Evolutionary conservation across 2,329 filamentous ascomycete genomes (phyloP).

Genomic region (Pseudogymnoascus verrucosus): DNA sequence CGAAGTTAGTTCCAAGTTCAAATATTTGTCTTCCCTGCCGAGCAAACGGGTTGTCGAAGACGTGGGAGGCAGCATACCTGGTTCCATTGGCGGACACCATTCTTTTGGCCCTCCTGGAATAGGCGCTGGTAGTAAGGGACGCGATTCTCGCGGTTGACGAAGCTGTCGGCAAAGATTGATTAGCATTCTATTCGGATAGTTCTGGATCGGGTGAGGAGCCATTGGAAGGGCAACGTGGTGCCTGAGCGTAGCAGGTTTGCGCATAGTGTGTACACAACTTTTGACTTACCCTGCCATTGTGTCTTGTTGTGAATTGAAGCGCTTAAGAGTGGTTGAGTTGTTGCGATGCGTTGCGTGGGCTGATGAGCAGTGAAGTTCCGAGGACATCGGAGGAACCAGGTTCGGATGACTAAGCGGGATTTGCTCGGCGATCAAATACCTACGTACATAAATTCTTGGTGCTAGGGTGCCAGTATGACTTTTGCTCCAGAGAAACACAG

Average conservation of each 20-base stretch:
- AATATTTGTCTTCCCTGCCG: constrained; percentile 9
- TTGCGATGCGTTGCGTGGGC: constrained; percentile 9
- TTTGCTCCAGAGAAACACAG: neutral
- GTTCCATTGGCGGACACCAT: constrained; percentile 64
- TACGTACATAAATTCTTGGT: constrained; percentile 7
- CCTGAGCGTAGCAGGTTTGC: neutral
- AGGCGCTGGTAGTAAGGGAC: constrained; percentile 67
- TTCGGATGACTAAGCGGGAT: constrained; percentile 1
- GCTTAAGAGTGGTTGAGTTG: constrained; percentile 10
- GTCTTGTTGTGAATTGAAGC: constrained; percentile 15
- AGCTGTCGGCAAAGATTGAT: constrained; percentile 22
- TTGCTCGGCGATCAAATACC: neutral
- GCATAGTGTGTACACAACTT: constrained; percentile 1
- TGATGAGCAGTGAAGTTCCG: constrained; percentile 9
- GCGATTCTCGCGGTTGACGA: constrained; percentile 67
- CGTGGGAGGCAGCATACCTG: constrained; percentile 52
- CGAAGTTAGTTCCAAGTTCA: constrained; percentile 8
- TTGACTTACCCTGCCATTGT: constrained; percentile 28
- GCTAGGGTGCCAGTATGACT: neutral
- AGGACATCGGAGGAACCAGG: neutral
- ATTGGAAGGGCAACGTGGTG: neutral
- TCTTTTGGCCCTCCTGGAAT: constrained; percentile 66
- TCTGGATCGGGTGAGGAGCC: constrained; percentile 1
- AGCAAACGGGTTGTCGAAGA: neutral
- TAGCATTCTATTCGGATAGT: constrained; percentile 16